A percentile compares a stretch with the other conserved stretches of the same genome.
phyloP scores from a whole-genome alignment of 495 filamentous ascomycete genomes.

The Rhypophila decipiens region DNA sequence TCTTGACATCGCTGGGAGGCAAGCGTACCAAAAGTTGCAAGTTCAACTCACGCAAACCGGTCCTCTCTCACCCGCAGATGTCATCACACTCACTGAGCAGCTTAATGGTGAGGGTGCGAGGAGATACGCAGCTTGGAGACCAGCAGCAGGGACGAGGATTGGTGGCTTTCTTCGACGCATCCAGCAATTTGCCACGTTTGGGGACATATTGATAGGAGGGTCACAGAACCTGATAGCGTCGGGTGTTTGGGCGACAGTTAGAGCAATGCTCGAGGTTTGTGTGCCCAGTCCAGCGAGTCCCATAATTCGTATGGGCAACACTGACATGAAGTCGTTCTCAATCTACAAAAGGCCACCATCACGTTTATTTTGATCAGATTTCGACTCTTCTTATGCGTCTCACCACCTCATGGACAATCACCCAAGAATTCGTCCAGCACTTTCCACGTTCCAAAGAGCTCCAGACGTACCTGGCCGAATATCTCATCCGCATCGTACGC shows the following conservation, averaged over 20 bases:
- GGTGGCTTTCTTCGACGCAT: neutral
- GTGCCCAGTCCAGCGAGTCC: too few relatives aligned
- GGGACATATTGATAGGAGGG: neutral
- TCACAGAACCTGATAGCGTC: neutral
- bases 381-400: neutral
- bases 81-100: neutral
- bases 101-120: constrained; percentile 1
- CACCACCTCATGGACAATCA: neutral
- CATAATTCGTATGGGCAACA: too few relatives aligned
- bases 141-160: neutral
- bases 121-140: neutral
- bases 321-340: neutral
- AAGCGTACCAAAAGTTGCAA: neutral
- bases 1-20: neutral
- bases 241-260: neutral
- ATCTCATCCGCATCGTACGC: constrained; percentile 1
- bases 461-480: neutral
- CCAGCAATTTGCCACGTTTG: neutral
- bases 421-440: neutral
- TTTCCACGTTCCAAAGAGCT: neutral
- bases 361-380: neutral
- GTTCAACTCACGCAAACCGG: neutral
- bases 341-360: neutral
- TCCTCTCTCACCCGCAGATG: neutral
- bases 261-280: neutral